Conservation (phyloP, 768 basidiomycete species). For the Chlorophyllum brunneum region DNA sequence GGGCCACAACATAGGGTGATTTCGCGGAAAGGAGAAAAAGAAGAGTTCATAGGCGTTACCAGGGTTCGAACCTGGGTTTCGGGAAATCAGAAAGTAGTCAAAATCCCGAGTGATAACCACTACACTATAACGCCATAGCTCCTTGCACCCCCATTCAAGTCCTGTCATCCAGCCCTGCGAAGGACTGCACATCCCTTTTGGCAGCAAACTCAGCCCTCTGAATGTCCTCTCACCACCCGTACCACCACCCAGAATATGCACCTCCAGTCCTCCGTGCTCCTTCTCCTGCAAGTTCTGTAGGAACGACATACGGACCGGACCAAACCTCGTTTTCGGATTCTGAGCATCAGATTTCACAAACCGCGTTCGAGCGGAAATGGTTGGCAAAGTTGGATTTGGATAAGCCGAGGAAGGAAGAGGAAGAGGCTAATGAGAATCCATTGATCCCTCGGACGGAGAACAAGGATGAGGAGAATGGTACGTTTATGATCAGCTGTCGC, state of each 20-base stretch:
- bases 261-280: constrained; percentile 44
- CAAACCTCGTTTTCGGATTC: constrained; percentile 42
- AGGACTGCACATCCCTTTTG: neutral
- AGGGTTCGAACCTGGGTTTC: constrained; percentile 20
- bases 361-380: constrained; percentile 40
- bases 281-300: constrained; percentile 51
- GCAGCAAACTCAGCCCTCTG: too few relatives aligned
- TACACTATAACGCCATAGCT: constrained; percentile 18
- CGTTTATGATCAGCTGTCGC: constrained; percentile 14
- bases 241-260: constrained; percentile 41
- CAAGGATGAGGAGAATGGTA: constrained; percentile 31
- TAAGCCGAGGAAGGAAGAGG: constrained; percentile 35
- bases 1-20: too few relatives aligned
- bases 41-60: constrained; percentile 13
- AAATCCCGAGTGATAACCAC: constrained; percentile 22
- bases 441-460: constrained; percentile 24
- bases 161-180: neutral
- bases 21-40: too few relatives aligned
- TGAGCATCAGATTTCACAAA: constrained; percentile 34
- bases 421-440: constrained; percentile 34
- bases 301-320: constrained; percentile 42
- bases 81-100: constrained; percentile 14
- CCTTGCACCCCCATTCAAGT: neutral
- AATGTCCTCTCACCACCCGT: constrained; percentile 15
- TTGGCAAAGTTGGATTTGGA: constrained; percentile 34